These are phyloP conservation scores for Furcasterigmium furcatum DNA, from an alignment of 2,329 filamentous ascomycete species.

Conservation along the genomic window DNA sequence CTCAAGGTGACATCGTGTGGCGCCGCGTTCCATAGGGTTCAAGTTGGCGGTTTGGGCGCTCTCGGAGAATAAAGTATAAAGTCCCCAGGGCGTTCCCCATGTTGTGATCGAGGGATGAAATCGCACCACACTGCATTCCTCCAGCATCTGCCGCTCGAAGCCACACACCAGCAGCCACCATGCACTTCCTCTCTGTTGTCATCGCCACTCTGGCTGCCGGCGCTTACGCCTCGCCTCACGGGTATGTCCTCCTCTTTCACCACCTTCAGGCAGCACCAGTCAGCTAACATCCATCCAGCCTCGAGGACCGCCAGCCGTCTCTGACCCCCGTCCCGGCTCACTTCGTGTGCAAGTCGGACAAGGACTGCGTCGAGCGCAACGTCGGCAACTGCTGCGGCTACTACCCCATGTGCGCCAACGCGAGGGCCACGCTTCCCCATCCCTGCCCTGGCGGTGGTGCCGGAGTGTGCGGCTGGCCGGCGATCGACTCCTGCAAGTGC, in stretches of 20 bases:
- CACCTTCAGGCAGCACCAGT: not conserved
- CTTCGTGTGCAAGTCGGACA: conserved; percentile 4
- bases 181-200: conserved; percentile 8
- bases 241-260: conserved; percentile 17
- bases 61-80: not conserved
- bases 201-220: not conserved
- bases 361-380: conserved; percentile 7
- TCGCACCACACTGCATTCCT: not conserved
- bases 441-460: conserved; percentile 7
- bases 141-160: not conserved
- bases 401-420: conserved; percentile 9
- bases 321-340: not conserved
- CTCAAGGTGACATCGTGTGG: not conserved
- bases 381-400: conserved; percentile 13
- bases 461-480: conserved; percentile 7
- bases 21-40: not conserved
- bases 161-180: not conserved
- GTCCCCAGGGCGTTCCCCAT: not conserved
- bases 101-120: not conserved
- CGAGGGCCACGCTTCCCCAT: conserved; percentile 3
- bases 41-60: not conserved
- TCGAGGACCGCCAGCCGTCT: not conserved
- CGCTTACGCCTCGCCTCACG: not conserved
- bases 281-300: not conserved
- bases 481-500: conserved; percentile 7